Percentiles rank a stretch among this genome's conserved stretches.
Conservation (phyloP, 75 land plant genomes). For the Sequoiadendron giganteum region DNA sequence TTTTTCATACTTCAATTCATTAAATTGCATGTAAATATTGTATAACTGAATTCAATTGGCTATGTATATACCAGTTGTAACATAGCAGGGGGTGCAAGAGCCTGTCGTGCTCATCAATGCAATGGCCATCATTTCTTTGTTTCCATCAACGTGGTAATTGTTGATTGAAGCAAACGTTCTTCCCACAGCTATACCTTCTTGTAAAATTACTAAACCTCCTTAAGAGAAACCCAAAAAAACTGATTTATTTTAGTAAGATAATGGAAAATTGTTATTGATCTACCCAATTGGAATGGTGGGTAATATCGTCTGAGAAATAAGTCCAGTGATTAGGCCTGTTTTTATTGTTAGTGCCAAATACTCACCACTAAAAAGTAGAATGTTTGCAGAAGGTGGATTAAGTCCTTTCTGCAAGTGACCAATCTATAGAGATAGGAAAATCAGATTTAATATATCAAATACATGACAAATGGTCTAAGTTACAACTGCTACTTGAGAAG, state of each 20-base stretch:
- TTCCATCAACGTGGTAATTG: constrained; percentile 56
- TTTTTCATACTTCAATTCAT: neutral
- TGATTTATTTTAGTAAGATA: neutral
- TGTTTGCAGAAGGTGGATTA: constrained; percentile 64
- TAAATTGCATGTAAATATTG: neutral
- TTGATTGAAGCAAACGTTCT: constrained; percentile 51
- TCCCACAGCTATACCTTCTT: constrained; percentile 48
- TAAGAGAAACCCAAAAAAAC: neutral
- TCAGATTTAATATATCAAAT: neutral
- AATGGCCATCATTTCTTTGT: constrained; percentile 59
- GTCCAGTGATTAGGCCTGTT: constrained; percentile 70
- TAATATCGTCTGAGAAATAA: constrained; percentile 67
- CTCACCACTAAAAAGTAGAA: constrained; percentile 42
- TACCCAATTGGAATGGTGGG: neutral
- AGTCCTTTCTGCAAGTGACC: constrained; percentile 64
- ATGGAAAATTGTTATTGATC: neutral
- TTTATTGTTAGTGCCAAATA: constrained; percentile 43
- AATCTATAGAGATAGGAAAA: constrained; percentile 32
- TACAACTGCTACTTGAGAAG: no score
- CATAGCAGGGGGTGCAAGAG: constrained; percentile 52
- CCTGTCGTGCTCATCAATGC: constrained; percentile 50
- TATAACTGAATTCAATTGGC: neutral
- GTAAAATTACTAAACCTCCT: neutral
- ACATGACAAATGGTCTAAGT: no score
- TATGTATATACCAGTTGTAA: constrained; percentile 42